These are phyloP conservation scores for Thelephora terrestris DNA, from an alignment of 1,284 basidiomycete species.

Conservation along the genomic window DNA sequence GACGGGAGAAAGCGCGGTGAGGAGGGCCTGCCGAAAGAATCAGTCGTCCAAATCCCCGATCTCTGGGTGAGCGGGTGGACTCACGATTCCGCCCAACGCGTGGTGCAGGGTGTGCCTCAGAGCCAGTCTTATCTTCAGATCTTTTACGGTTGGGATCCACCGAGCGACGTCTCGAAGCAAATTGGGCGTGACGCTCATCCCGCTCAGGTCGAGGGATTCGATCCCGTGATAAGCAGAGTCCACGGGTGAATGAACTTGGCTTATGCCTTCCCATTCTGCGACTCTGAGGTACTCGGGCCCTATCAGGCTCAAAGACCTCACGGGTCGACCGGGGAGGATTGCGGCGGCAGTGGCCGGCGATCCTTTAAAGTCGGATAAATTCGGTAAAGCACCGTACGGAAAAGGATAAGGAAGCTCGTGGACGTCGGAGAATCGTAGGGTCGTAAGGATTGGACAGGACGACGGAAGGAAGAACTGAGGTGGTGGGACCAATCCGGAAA, in stretches of 20 bases:
- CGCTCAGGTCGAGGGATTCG: slow-evolving; percentile 43
- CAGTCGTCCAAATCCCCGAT: not conserved
- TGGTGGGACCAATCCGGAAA: slow-evolving; percentile 36
- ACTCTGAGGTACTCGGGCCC: slow-evolving; percentile 46
- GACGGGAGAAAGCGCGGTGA: slow-evolving; percentile 28
- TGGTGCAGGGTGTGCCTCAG: slow-evolving; percentile 55
- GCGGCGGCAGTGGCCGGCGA: slow-evolving; percentile 45
- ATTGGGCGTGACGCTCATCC: slow-evolving; percentile 45
- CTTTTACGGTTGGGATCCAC: slow-evolving; percentile 38
- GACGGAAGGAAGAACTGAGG: slow-evolving; percentile 28
- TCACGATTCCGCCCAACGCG: slow-evolving; percentile 54
- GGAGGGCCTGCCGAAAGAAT: slow-evolving; percentile 21
- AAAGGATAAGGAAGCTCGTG: slow-evolving; percentile 27
- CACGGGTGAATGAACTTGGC: slow-evolving; percentile 12
- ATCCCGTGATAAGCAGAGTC: not conserved
- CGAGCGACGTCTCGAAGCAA: slow-evolving; percentile 45
- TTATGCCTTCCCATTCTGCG: slow-evolving; percentile 40
- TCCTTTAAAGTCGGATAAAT: slow-evolving; percentile 46
- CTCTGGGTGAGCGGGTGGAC: slow-evolving; percentile 17
- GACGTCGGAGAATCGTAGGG: slow-evolving; percentile 40
- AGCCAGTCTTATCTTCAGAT: slow-evolving; percentile 46
- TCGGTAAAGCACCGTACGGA: slow-evolving; percentile 29
- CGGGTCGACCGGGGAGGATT: slow-evolving; percentile 48
- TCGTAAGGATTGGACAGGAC: slow-evolving; percentile 12
- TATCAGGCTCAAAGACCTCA: slow-evolving; percentile 42